phyloP scores from a whole-genome alignment of 257 asterid genomes.

The Cinchona pubescens region DNA sequence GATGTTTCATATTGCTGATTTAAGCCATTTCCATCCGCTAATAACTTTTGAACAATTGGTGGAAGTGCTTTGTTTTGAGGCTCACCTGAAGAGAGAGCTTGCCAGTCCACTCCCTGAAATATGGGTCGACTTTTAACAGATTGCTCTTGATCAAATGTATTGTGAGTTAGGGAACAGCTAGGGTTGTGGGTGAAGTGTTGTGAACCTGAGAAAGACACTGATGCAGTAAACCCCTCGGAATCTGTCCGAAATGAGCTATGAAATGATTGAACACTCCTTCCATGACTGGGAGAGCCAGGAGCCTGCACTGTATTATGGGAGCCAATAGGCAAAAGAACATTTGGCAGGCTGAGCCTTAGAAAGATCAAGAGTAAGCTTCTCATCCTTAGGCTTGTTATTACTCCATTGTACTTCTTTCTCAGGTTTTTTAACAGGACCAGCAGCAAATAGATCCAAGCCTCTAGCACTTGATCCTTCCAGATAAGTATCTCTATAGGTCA shows the following conservation, averaged over 20 bases:
- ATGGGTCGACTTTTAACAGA: slow-evolving; percentile 90
- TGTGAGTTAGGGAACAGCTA: slow-evolving; percentile 84
- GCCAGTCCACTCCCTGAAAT: slow-evolving; percentile 98
- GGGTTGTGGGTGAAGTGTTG: slow-evolving; percentile 96
- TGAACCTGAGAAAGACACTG: slow-evolving; percentile 93
- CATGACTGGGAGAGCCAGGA: slow-evolving; percentile 88
- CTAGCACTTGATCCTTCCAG: slow-evolving; percentile 68
- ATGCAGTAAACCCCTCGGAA: slow-evolving; percentile 88
- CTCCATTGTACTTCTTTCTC: slow-evolving; percentile 52
- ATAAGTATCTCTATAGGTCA: slow-evolving; percentile 44
- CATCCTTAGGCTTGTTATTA: slow-evolving; percentile 57
- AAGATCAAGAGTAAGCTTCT: slow-evolving; percentile 83
- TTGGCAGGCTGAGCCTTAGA: slow-evolving; percentile 98
- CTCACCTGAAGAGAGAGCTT: slow-evolving; percentile 74
- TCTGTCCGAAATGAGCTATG: slow-evolving; percentile 75
- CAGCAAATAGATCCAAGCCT: slow-evolving; percentile 75
- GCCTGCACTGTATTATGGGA: slow-evolving; percentile 46
- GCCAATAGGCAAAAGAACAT: slow-evolving; percentile 76
- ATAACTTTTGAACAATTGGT: slow-evolving; percentile 42
- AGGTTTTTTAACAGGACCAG: slow-evolving; percentile 64
- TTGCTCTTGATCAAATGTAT: slow-evolving; percentile 72
- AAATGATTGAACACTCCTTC: slow-evolving; percentile 78
- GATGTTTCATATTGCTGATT: slow-evolving; percentile 55
- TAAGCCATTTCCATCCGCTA: slow-evolving; percentile 50
- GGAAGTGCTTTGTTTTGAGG: slow-evolving; percentile 59